Conservation (phyloP, 2,329 filamentous ascomycete genomes). For the Colletotrichum sansevieriae region DNA sequence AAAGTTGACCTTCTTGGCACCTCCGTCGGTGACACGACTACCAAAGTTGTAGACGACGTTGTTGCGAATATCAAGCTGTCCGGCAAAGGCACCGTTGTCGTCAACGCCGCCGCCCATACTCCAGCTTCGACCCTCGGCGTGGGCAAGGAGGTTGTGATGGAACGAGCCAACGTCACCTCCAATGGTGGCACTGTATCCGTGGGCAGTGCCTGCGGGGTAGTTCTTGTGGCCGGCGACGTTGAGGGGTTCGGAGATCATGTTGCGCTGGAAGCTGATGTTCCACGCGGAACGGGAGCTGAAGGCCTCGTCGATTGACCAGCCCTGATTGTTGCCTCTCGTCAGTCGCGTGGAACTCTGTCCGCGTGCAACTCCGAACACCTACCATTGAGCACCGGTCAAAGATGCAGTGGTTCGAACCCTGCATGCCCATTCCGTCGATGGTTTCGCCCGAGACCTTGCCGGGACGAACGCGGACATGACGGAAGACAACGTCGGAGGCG, state of each 20-base stretch:
- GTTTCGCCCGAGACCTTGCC: constrained; percentile 49
- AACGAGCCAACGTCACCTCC: constrained; percentile 52
- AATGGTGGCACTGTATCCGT: constrained; percentile 48
- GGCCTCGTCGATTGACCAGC: constrained; percentile 52
- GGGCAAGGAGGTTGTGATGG: constrained; percentile 52
- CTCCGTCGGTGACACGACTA: constrained; percentile 50
- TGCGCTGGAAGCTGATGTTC: constrained; percentile 53
- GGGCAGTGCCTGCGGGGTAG: constrained; percentile 49
- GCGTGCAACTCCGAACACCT: neutral
- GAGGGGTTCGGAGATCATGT: constrained; percentile 52
- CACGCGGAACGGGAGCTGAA: constrained; percentile 51
- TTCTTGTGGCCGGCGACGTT: constrained; percentile 54
- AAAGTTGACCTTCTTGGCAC: constrained; percentile 50
- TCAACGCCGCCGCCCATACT: constrained; percentile 51
- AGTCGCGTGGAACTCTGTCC: neutral
- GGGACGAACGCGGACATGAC: constrained; percentile 47
- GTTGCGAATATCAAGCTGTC: constrained; percentile 51
- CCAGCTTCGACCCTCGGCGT: constrained; percentile 52
- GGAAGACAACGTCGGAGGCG: constrained; percentile 47
- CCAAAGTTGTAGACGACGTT: constrained; percentile 54
- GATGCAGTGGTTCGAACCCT: constrained; percentile 51
- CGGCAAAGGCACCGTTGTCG: constrained; percentile 48
- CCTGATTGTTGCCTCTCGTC: constrained; percentile 8
- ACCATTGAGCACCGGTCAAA: constrained; percentile 52
- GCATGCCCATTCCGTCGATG: constrained; percentile 52